Conservation (phyloP, 768 basidiomycete species). For the Psilocybe tampanensis region DNA sequence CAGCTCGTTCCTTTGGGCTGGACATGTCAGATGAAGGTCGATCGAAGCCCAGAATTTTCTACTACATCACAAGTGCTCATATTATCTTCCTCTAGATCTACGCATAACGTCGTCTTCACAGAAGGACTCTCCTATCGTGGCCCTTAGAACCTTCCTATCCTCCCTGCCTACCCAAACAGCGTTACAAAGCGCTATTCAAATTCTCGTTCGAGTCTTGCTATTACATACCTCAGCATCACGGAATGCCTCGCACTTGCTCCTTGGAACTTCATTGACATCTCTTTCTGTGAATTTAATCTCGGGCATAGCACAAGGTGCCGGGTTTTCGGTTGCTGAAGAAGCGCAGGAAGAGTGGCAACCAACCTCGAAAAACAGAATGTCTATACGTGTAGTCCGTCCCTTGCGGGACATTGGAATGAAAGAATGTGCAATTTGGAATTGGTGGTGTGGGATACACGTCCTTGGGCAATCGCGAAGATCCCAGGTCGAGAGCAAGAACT, state of each 20-base stretch:
- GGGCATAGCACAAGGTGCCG: conserved; percentile 75
- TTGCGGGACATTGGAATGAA: conserved; percentile 76
- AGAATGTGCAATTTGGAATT: conserved; percentile 76
- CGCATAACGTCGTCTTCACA: conserved; percentile 27
- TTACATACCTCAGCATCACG: conserved; percentile 63
- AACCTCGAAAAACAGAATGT: conserved; percentile 8
- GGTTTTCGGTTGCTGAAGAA: conserved; percentile 70
- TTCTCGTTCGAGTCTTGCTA: conserved; percentile 67
- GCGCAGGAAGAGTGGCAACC: conserved; percentile 71
- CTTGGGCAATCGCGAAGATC: conserved; percentile 32
- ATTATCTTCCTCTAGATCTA: conserved; percentile 26
- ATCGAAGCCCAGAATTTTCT: conserved; percentile 2
- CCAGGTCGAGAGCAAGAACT: conserved; percentile 52
- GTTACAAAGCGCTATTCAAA: conserved; percentile 56
- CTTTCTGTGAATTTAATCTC: conserved; percentile 76
- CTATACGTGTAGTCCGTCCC: conserved; percentile 63
- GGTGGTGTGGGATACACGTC: conserved; percentile 65
- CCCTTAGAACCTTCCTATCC: conserved; percentile 53
- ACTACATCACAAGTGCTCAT: neutral
- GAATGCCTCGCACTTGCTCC: conserved; percentile 71
- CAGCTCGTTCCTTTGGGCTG: conserved; percentile 34
- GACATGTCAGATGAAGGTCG: conserved; percentile 58
- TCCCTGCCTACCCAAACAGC: conserved; percentile 80
- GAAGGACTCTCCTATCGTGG: conserved; percentile 26
- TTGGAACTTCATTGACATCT: conserved; percentile 80